Conservation (phyloP, 2,329 filamentous ascomycete genomes). For the Alternaria panax region DNA sequence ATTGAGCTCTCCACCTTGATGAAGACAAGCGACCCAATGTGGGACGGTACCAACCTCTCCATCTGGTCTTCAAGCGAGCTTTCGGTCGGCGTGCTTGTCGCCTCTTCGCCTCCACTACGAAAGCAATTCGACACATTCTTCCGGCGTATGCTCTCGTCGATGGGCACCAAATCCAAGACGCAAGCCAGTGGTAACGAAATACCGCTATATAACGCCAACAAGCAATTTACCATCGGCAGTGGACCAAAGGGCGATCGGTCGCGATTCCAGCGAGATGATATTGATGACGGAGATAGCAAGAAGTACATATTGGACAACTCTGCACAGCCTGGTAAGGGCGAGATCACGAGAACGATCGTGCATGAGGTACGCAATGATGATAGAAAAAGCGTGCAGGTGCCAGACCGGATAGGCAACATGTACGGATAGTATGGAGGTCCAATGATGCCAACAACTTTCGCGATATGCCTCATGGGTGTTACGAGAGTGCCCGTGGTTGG, state of each 20-base stretch:
- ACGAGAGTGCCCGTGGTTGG: neutral
- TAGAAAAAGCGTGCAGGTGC: constrained; percentile 2
- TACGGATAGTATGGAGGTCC: neutral
- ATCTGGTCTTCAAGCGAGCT: constrained; percentile 36
- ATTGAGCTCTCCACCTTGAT: constrained; percentile 27
- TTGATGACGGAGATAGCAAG: constrained; percentile 32
- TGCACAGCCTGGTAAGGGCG: constrained; percentile 5
- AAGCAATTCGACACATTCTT: constrained; percentile 36
- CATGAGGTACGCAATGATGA: constrained; percentile 28
- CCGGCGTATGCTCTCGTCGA: constrained; percentile 24
- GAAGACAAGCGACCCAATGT: constrained; percentile 31
- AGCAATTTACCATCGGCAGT: constrained; percentile 4
- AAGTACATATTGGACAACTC: constrained; percentile 22
- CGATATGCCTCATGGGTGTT: neutral
- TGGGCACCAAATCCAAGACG: constrained; percentile 14
- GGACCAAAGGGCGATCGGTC: constrained; percentile 7
- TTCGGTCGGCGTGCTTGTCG: constrained; percentile 35
- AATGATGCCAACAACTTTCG: neutral
- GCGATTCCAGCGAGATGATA: constrained; percentile 8
- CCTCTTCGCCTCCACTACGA: constrained; percentile 34
- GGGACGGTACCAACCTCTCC: constrained; percentile 29
- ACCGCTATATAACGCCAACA: constrained; percentile 29
- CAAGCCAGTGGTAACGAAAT: neutral
- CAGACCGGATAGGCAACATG: constrained; percentile 2
- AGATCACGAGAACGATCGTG: constrained; percentile 31